These are phyloP conservation scores for Hypoxylon fuscum DNA, from an alignment of 495 filamentous ascomycete genomes.

Conservation along the genomic window DNA sequence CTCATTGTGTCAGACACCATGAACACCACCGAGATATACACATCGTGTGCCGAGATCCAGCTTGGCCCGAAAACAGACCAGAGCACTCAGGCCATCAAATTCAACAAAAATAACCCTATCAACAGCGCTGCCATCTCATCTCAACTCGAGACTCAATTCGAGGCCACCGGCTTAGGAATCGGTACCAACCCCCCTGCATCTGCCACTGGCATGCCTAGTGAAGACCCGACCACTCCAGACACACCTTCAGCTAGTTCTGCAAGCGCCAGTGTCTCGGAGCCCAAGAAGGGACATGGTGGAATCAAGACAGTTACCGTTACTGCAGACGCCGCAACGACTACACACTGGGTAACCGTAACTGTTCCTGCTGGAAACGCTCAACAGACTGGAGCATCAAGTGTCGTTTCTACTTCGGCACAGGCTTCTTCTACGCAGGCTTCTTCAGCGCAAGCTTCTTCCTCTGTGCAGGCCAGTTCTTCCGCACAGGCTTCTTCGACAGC, in stretches of 20 bases:
- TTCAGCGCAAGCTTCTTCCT: background rate
- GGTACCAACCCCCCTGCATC: conserved; percentile 37
- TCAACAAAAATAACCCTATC: conserved; percentile 35
- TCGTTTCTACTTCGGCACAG: too few species aligned
- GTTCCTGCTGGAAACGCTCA: conserved; percentile 6
- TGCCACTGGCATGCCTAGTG: conserved; percentile 3
- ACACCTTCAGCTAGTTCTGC: conserved; percentile 2
- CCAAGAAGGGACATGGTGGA: conserved; percentile 15
- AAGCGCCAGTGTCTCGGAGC: conserved; percentile 1
- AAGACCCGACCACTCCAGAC: conserved; percentile 3
- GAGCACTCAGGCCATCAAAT: conserved; percentile 38
- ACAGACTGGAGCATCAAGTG: background rate
- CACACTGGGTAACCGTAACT: conserved; percentile 34
- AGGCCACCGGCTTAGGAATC: conserved; percentile 45
- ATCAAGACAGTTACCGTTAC: conserved; percentile 43
- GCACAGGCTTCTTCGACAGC: background rate
- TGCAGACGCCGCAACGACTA: conserved; percentile 30
- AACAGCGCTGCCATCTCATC: conserved; percentile 44
- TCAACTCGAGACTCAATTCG: conserved; percentile 49
- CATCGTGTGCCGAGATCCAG: conserved; percentile 81
- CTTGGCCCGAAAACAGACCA: conserved; percentile 48
- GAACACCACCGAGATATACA: conserved; percentile 72
- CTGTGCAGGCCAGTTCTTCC: background rate
- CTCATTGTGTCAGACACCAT: conserved; percentile 55
- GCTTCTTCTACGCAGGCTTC: background rate